Evolutionary conservation across 257 asterid species (phyloP).

Genomic region (Misopates orontium): DNA sequence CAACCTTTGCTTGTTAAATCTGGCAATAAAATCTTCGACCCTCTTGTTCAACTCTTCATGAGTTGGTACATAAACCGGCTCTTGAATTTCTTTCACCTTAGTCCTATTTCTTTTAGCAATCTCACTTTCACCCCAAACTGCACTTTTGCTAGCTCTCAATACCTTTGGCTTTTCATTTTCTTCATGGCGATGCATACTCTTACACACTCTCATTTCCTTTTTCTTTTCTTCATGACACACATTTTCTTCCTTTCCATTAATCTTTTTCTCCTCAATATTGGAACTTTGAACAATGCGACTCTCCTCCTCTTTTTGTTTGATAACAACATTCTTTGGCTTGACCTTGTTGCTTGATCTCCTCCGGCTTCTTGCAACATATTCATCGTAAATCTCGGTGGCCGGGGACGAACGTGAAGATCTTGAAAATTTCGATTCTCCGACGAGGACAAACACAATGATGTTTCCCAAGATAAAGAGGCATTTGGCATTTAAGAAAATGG

Average conservation of each 20-base stretch:
- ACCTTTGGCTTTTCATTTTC: constrained; percentile 28
- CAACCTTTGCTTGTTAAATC: constrained; percentile 50
- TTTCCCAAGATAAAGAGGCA: constrained; percentile 44
- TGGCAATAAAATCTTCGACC: constrained; percentile 54
- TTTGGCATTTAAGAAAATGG: constrained; percentile 30
- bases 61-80: constrained; percentile 19
- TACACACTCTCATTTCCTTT: constrained; percentile 24
- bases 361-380: constrained; percentile 39
- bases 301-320: constrained; percentile 3
- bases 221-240: not conserved
- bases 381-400: constrained; percentile 37
- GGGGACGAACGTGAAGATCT: constrained; percentile 25
- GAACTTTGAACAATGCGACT: not conserved
- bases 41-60: constrained; percentile 46
- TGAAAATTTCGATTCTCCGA: constrained; percentile 33
- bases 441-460: constrained; percentile 36
- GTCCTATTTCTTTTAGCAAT: constrained; percentile 2
- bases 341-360: constrained; percentile 1
- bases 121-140: constrained; percentile 27
- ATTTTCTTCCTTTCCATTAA: not conserved
- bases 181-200: constrained; percentile 24
- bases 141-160: constrained; percentile 33
- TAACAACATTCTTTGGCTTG: not conserved
- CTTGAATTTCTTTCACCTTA: constrained; percentile 19
- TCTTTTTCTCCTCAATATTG: constrained; percentile 7